Percentiles rank a stretch among this genome's conserved stretches.
phyloP scores from a whole-genome alignment of 768 basidiomycete genomes.

The Thelephora aurantiotincta region DNA sequence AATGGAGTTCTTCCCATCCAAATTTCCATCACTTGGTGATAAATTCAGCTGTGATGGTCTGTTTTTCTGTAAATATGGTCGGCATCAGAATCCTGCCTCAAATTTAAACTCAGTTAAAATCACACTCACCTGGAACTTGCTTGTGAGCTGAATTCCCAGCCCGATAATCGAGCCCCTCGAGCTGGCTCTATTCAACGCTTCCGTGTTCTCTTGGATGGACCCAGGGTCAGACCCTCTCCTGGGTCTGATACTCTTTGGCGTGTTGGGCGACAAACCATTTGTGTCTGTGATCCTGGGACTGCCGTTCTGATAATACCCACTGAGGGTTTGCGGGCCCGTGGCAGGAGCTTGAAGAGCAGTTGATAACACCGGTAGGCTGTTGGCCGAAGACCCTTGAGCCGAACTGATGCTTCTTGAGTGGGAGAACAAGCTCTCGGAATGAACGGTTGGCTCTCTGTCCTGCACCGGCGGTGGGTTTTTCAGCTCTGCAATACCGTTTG shows the following conservation, averaged over 20 bases:
- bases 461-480: constrained; percentile 53
- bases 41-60: constrained; percentile 37
- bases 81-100: not conserved
- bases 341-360: not conserved
- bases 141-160: constrained; percentile 17
- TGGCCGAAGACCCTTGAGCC: not conserved
- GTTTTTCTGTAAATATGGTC: constrained; percentile 18
- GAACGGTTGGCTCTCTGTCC: constrained; percentile 25
- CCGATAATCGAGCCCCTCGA: constrained; percentile 12
- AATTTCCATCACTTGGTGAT: constrained; percentile 49
- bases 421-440: not conserved
- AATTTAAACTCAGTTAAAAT: not conserved
- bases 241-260: not conserved
- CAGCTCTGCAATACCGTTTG: constrained; percentile 84
- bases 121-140: constrained; percentile 4
- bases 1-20: constrained; percentile 27
- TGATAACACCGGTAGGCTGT: not conserved
- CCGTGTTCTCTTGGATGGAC: constrained; percentile 3
- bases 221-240: constrained; percentile 11
- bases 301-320: constrained; percentile 14
- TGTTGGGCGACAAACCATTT: constrained; percentile 5
- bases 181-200: constrained; percentile 2
- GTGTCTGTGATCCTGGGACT: constrained; percentile 29
- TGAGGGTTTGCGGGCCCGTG: not conserved
- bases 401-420: not conserved